Conservation (phyloP, 345 rosid genomes). For the Jatropha curcas region DNA sequence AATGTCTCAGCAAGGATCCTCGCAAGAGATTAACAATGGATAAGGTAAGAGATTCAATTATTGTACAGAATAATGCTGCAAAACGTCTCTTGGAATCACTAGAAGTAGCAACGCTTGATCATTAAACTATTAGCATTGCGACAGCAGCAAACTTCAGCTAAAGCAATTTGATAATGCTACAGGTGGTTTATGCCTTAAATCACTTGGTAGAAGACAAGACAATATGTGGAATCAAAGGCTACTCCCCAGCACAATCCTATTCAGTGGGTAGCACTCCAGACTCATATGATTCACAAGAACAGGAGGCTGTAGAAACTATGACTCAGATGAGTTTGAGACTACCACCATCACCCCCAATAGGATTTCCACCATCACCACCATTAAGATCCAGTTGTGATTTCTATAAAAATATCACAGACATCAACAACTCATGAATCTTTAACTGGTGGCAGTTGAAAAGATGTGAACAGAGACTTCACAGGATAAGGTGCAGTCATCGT, state of each 20-base stretch:
- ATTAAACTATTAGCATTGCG: not conserved
- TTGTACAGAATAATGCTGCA: no score
- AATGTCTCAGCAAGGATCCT: slow-evolving; percentile 62
- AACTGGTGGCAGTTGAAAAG: not conserved
- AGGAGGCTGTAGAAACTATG: slow-evolving; percentile 16
- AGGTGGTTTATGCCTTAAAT: slow-evolving; percentile 51
- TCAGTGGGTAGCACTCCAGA: slow-evolving; percentile 27
- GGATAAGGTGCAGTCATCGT: not conserved
- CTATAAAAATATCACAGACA: slow-evolving; percentile 5
- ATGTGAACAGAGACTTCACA: not conserved
- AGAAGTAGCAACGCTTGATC: not conserved
- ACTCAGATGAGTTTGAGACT: not conserved
- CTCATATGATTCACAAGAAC: slow-evolving; percentile 34
- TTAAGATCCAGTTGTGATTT: slow-evolving; percentile 13
- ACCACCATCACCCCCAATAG: slow-evolving; percentile 5
- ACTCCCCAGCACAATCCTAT: slow-evolving; percentile 46
- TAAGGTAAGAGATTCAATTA: slow-evolving; percentile 24
- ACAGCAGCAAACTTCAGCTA: not conserved
- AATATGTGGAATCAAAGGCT: slow-evolving; percentile 25
- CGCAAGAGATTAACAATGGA: slow-evolving; percentile 51
- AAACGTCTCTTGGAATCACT: no score
- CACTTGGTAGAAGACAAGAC: slow-evolving; percentile 36
- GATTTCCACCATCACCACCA: slow-evolving; percentile 19
- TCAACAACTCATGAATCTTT: not conserved
- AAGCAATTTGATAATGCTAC: slow-evolving; percentile 16